Base-by-base conservation (phyloP, 2,329 filamentous ascomycete species). In the Didymella segeticola region DNA sequence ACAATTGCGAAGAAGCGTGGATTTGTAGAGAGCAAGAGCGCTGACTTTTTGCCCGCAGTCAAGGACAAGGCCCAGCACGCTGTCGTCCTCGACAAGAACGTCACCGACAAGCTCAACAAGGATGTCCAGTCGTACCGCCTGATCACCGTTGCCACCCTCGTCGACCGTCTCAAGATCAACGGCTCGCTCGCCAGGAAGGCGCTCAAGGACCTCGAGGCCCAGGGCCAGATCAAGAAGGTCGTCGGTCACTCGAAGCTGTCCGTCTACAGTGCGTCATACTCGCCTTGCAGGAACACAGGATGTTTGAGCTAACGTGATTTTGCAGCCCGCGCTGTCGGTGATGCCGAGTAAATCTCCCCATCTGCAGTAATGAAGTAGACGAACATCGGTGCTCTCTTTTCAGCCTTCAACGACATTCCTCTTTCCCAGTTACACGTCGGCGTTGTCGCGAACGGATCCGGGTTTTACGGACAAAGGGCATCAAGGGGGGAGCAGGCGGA, bases 11-110 rank as follows among this genome's bases (percentile, higher is more conserved):
- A 17, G 10, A 27, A 4, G 3, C 14, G 6, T 29, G 27, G 12
- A 23, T 14, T 15, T 11, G 17, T 19, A 14, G 19, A 37, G 31
- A 19, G 34, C 22, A 20, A 63, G 42, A 47, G 56, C 56, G 69
- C 66, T 71, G 47, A 73, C n/a, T n/a, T n/a, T n/a, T 64, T 63
- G 30, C 56, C 50, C 65, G 84, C 80, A 92, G 95, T 99, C 86
- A 99, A 99, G 95, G 95, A 99, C 88, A 99, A 99, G 93, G 93
- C 95, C 83, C 90, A 98, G 82, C 95, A 99, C 88, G 91, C 90
- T 81, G 95, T 99, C 82, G 86, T 98, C 78, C 91, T 99, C 83
- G 95, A 99, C 86, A 99, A 99, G 89, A 78, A 85, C 82, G 96
- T 89, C 78, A 90, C 89, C 71, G 95, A 99, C 83, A 96, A 96